These are phyloP conservation scores for Echinochloa phyllopogon DNA, from an alignment of 176 grass and related monocot genomes.

Conservation along the genomic window DNA sequence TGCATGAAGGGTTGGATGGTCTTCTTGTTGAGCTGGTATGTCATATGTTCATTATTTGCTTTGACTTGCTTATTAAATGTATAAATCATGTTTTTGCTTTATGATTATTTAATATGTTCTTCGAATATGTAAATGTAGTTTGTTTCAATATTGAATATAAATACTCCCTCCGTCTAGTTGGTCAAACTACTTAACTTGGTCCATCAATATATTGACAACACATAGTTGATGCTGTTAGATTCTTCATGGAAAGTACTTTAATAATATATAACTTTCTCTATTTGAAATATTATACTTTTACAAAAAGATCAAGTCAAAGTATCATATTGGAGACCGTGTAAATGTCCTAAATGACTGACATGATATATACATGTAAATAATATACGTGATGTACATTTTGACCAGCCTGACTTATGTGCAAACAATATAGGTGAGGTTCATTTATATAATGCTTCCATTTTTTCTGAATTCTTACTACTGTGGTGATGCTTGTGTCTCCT, in stretches of 20 bases:
- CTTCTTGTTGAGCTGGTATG: constrained; percentile 34
- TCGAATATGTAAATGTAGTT: background rate
- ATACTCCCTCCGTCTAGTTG: background rate
- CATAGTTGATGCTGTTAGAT: background rate
- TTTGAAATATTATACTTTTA: background rate
- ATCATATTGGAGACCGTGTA: background rate
- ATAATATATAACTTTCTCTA: background rate
- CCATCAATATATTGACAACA: background rate
- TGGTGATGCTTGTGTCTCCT: constrained; percentile 1
- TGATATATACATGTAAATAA: background rate
- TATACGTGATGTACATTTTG: too few species aligned
- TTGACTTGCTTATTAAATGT: background rate
- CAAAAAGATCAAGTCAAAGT: background rate
- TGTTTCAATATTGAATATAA: constrained; percentile 5
- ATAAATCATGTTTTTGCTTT: background rate
- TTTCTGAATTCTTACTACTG: background rate
- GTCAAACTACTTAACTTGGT: background rate
- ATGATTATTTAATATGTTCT: background rate
- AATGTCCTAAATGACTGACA: background rate
- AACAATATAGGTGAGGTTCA: background rate
- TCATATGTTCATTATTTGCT: background rate
- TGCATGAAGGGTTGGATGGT: constrained; percentile 9
- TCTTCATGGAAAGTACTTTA: background rate
- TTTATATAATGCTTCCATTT: background rate
- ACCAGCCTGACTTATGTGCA: background rate